Evolutionary conservation across 129 eudicot species (phyloP).

Genomic region (Calendula officinalis): DNA sequence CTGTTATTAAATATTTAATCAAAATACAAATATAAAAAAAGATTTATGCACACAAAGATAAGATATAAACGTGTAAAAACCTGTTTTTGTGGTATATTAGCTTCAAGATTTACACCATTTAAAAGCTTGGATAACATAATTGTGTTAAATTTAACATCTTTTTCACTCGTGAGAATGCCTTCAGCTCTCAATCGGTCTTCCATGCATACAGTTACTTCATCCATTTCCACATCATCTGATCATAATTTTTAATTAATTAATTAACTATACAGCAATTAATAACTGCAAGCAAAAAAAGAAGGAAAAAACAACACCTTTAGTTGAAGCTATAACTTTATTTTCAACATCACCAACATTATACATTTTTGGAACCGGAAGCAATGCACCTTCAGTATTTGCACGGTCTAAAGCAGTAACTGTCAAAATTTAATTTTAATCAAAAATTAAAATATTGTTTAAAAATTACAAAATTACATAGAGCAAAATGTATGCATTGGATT

Average conservation of each 20-base stretch:
- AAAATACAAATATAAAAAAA: constrained; percentile 13
- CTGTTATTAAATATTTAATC: constrained; percentile 34
- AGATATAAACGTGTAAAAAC: constrained; percentile 36
- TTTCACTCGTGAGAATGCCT: constrained; percentile 49
- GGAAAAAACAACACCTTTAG: constrained; percentile 44
- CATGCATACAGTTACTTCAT: constrained; percentile 44
- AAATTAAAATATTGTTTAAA: constrained; percentile 19
- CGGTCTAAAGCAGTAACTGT: constrained; percentile 97
- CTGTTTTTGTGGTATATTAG: constrained; percentile 57
- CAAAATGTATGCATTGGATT: not conserved
- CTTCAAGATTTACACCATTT: constrained; percentile 64
- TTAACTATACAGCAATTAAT: not conserved
- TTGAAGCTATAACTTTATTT: constrained; percentile 32
- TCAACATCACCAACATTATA: constrained; percentile 37
- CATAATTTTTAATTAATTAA: not conserved
- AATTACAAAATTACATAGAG: constrained; percentile 3
- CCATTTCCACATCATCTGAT: constrained; percentile 44
- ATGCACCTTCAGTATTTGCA: constrained; percentile 82
- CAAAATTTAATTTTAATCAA: not conserved
- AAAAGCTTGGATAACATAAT: constrained; percentile 34
- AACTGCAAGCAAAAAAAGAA: not conserved
- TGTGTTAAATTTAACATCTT: constrained; percentile 35
- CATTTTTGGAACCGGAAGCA: constrained; percentile 55
- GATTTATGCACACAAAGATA: not conserved
- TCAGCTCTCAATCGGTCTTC: constrained; percentile 69